phyloP scores from a whole-genome alignment of 2,329 filamentous ascomycete genomes.

The Penicillium brasilianum region DNA sequence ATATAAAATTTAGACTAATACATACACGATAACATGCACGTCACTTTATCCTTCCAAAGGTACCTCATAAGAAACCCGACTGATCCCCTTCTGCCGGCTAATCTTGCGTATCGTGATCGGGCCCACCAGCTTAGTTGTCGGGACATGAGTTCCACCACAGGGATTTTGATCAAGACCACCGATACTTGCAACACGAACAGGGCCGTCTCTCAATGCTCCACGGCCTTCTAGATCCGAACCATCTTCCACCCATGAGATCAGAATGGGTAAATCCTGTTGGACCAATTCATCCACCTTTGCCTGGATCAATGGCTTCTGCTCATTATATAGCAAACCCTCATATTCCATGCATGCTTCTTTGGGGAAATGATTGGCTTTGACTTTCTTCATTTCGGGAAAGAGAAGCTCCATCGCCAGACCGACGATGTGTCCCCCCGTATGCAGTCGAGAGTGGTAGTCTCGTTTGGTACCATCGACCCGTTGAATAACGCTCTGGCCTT shows the following conservation, averaged over 20 bases:
- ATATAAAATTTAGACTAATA: neutral
- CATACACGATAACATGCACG: neutral
- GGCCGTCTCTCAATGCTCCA: constrained; percentile 24
- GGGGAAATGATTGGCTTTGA: constrained; percentile 39
- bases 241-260: constrained; percentile 34
- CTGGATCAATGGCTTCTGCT: constrained; percentile 37
- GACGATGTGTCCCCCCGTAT: constrained; percentile 39
- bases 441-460: constrained; percentile 37
- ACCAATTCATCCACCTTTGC: constrained; percentile 36
- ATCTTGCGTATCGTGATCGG: constrained; percentile 36
- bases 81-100: constrained; percentile 37
- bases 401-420: constrained; percentile 37
- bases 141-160: constrained; percentile 40
- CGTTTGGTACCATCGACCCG: constrained; percentile 33
- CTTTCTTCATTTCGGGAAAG: constrained; percentile 31
- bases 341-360: constrained; percentile 37
- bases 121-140: constrained; percentile 30
- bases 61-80: constrained; percentile 37
- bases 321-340: constrained; percentile 36
- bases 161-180: constrained; percentile 37
- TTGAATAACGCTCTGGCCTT: constrained; percentile 29
- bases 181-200: constrained; percentile 36
- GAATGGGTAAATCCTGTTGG: constrained; percentile 27
- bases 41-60: constrained; percentile 9
- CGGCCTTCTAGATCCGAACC: constrained; percentile 25